These are phyloP conservation scores for Pseudoperonospora humuli DNA, from an alignment of 352 stramenopile species.

Conservation along the genomic window DNA sequence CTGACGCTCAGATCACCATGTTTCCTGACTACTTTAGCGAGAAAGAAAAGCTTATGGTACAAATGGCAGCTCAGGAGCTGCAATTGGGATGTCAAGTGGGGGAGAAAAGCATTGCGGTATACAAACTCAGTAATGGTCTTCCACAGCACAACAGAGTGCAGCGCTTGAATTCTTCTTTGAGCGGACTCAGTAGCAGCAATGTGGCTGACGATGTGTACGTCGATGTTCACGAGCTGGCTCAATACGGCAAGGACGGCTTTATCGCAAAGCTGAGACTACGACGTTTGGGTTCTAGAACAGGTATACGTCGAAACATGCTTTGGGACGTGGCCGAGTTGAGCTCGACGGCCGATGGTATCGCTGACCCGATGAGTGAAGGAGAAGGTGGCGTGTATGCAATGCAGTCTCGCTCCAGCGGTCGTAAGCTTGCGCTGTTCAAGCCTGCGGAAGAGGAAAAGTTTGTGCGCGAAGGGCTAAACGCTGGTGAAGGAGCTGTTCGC, in stretches of 20 bases:
- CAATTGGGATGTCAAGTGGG: slow-evolving; percentile 55
- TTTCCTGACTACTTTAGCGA: slow-evolving; percentile 61
- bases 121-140: slow-evolving; percentile 32
- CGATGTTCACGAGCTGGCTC: slow-evolving; percentile 53
- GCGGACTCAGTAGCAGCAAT: slow-evolving; percentile 2
- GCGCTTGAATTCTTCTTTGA: slow-evolving; percentile 1
- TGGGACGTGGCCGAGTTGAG: slow-evolving; percentile 65
- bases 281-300: slow-evolving; percentile 48
- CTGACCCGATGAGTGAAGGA: slow-evolving; percentile 49
- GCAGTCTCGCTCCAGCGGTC: slow-evolving; percentile 48
- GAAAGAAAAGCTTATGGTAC: slow-evolving; percentile 47
- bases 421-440: slow-evolving; percentile 81
- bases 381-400: slow-evolving; percentile 70
- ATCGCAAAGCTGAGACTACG: slow-evolving; percentile 48
- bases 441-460: slow-evolving; percentile 74
- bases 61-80: slow-evolving; percentile 42
- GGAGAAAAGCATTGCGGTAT: slow-evolving; percentile 51
- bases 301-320: slow-evolving; percentile 63
- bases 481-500: slow-evolving; percentile 64
- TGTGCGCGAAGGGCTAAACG: slow-evolving; percentile 53
- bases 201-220: slow-evolving; percentile 55
- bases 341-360: slow-evolving; percentile 39
- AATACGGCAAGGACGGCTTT: slow-evolving; percentile 71
- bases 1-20: slow-evolving; percentile 42
- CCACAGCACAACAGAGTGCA: slow-evolving; percentile 11